Evolutionary conservation across 305 asterid species (phyloP), one percentile per base, ranked within the genome.

Genomic region (Fraxinus sp.): DNA sequence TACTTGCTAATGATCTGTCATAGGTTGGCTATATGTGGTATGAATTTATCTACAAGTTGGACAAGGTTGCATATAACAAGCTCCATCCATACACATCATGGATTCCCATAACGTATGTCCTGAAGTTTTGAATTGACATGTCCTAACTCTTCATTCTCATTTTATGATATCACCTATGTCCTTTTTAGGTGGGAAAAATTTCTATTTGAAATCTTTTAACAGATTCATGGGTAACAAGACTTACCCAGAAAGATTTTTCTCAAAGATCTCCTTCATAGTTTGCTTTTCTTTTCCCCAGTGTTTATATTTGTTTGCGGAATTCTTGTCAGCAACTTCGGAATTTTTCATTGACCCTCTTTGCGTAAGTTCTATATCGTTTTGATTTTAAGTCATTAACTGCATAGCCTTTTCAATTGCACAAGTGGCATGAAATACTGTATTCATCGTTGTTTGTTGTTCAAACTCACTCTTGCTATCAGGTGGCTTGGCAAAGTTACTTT

Each of bases 21-120:
- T 85, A 90, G 93, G 89, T 80, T 86, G 93, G 93, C 78, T 88
- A 90, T 83, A 80, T 89, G 79, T 95, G 98, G 98, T 95, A 86
- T 75, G 98, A 92, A 88, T 91, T 73, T 84, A 89, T 93, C 81
- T 95, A 95, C 97, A 95, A 92, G 91, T 88, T 93, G 91, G 98
- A 95, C 89, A 93, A 91, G 88, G 81, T 89, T 81, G 83, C 93
- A 37, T 95, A 95, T 87, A 95, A 93, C 93, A 95, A 93, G 89
- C 92, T 89, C 79, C 98, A 95, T 86, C 98, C 98, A 20, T 94
- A 93, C 94, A 95, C 98, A 28, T 95, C 98, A 39, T 95, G 98
- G 98, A 91, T 95, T 84, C 98, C 98, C 78, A 95, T 95, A 84
- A 88, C 94, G 98, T 95, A 82, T 28, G 98, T 90, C 75, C 62